Conservation (phyloP, 495 filamentous ascomycete genomes). For the Cercophora scortea region DNA sequence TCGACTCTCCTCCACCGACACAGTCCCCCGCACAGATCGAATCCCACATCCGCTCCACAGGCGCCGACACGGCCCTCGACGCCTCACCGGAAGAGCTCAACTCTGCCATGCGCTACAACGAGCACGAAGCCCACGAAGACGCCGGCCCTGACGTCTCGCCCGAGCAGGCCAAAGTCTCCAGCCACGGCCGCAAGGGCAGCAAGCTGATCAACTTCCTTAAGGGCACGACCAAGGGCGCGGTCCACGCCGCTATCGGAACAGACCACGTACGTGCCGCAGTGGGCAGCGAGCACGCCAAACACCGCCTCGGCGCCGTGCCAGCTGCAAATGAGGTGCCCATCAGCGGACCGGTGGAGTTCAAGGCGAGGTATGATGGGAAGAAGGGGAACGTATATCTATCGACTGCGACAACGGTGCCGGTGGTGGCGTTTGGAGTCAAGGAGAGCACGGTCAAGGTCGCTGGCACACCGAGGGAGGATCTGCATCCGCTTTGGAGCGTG, state of each 20-base stretch:
- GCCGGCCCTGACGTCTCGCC: slow-evolving; percentile 39
- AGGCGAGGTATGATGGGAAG: slow-evolving; percentile 59
- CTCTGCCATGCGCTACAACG: slow-evolving; percentile 35
- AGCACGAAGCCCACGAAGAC: slow-evolving; percentile 17
- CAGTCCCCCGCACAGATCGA: slow-evolving; percentile 40
- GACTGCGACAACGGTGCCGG: slow-evolving; percentile 50
- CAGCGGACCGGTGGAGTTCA: slow-evolving; percentile 68
- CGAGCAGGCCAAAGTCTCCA: slow-evolving; percentile 21
- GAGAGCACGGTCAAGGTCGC: slow-evolving; percentile 34
- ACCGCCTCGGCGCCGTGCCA: slow-evolving; percentile 64
- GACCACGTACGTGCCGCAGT: slow-evolving; percentile 59
- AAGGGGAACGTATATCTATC: slow-evolving; percentile 66
- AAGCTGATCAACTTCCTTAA: slow-evolving; percentile 61
- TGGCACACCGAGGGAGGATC: slow-evolving; percentile 40
- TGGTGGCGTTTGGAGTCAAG: slow-evolving; percentile 49
- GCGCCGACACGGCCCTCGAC: slow-evolving; percentile 30
- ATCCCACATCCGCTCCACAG: slow-evolving; percentile 32
- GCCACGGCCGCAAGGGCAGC: slow-evolving; percentile 20
- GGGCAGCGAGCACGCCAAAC: slow-evolving; percentile 59
- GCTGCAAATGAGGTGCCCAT: slow-evolving; percentile 30
- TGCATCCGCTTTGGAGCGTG: slow-evolving; percentile 47
- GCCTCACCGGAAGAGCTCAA: slow-evolving; percentile 35
- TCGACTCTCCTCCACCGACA: slow-evolving; percentile 45
- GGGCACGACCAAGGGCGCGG: slow-evolving; percentile 55
- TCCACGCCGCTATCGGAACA: slow-evolving; percentile 61